These are phyloP conservation scores for Pythium apleroticum DNA, from an alignment of 352 stramenopile genomes.

Conservation along the genomic window DNA sequence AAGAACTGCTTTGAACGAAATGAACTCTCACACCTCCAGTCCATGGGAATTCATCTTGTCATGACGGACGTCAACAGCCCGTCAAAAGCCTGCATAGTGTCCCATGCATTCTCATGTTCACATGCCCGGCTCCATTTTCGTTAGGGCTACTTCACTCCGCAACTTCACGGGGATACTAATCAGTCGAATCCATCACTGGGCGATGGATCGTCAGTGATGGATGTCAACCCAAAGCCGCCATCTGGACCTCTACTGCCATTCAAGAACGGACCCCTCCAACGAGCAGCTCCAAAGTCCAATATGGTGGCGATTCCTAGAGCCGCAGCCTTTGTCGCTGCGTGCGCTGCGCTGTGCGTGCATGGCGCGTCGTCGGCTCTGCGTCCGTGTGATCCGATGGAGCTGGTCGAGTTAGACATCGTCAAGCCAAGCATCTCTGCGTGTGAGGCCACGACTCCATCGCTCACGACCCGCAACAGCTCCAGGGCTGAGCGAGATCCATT, in stretches of 20 bases:
- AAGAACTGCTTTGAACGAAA: no score
- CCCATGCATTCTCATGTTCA: neutral
- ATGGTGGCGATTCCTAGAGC: neutral
- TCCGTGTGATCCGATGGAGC: neutral
- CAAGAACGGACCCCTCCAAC: neutral
- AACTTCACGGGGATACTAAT: neutral
- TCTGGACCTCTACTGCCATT: neutral
- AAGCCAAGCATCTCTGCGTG: neutral
- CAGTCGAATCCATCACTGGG: neutral
- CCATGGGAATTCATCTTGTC: no score
- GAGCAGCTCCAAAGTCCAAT: neutral
- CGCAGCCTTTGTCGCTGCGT: neutral
- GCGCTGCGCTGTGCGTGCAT: neutral
- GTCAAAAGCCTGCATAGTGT: no score
- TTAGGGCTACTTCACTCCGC: neutral
- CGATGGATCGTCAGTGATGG: neutral
- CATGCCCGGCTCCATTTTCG: neutral
- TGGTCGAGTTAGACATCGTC: neutral
- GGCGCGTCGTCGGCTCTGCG: neutral
- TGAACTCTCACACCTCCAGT: no score
- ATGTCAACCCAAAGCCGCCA: slow-evolving; percentile 1
- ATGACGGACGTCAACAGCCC: no score
- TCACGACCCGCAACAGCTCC: neutral
- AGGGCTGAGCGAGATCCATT: neutral
- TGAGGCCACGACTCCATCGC: neutral